phyloP scores from a whole-genome alignment of 1,284 basidiomycete species.

The Cerioporus squamosus region DNA sequence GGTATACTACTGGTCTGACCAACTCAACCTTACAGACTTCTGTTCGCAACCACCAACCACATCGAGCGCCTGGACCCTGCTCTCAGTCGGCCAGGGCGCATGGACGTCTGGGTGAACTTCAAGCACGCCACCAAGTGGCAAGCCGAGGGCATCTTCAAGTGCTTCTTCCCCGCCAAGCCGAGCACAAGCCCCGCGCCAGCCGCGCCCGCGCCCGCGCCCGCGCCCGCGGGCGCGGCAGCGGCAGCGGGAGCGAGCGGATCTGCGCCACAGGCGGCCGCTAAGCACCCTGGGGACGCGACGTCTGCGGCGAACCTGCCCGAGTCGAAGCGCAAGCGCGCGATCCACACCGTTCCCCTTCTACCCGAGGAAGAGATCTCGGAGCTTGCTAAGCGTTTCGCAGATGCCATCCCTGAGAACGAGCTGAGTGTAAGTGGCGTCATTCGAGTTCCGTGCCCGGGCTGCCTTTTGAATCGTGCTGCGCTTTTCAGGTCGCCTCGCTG shows the following conservation, averaged over 20 bases:
- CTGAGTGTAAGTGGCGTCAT: constrained; percentile 63
- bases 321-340: constrained; percentile 63
- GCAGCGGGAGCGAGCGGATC: neutral
- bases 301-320: constrained; percentile 69
- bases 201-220: too few relatives aligned
- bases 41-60: constrained; percentile 86
- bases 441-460: neutral
- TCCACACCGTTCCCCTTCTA: constrained; percentile 67
- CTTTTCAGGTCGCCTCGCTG: constrained; percentile 71
- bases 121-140: constrained; percentile 87
- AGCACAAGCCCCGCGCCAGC: neutral
- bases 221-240: constrained; percentile 4
- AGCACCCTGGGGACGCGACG: constrained; percentile 44
- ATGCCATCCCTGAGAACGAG: constrained; percentile 79
- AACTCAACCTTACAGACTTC: constrained; percentile 47
- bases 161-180: constrained; percentile 80
- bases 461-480: neutral
- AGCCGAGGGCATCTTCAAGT: constrained; percentile 88
- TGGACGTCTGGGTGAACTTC: constrained; percentile 91
- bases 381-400: constrained; percentile 78
- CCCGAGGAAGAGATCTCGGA: constrained; percentile 73
- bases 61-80: constrained; percentile 86
- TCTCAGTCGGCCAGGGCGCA: constrained; percentile 78
- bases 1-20: neutral
- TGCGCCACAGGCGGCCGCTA: constrained; percentile 21